Evolutionary conservation across 495 filamentous ascomycete genomes (phyloP), one percentile per base, ranked within the genome.

Genomic region (Chlorociboria aeruginascens): DNA sequence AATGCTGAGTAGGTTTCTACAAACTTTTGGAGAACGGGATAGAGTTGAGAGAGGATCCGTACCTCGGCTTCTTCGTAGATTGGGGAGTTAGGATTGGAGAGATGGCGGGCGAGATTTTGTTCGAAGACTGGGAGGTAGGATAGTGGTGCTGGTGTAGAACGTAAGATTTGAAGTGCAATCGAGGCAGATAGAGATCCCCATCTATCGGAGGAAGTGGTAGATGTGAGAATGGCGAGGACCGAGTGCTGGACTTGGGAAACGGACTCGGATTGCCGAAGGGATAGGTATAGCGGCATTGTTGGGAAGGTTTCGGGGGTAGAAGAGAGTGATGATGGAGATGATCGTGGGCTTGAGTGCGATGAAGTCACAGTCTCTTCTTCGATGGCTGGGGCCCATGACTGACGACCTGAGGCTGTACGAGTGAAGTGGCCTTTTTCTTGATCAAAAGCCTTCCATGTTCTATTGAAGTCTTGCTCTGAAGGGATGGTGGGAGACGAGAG

Each of bases 111-210:
- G 67, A 60, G 34, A 28, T 66, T 62, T 4, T 56, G 51, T 47
- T 77, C 72, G 40, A 77, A 70, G 10, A 63, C 62, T 7, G 65
- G 59, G 8, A 73, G 63, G 6, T 62, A 61, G 14, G 61, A 50
- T 2, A 67, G 60, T 8, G 70, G 66, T 12, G 66, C 64, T 31
- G 69, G 66, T 48, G 69, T 69, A 41, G 61, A 70, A 29, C 73
- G 69, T 51, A 76, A 66, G 7, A 76, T 74, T 56, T 76, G 67
- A 39, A 76, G 60, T 7, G 72, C 70, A 9, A 75, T 51, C 0
- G 69, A 57, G 25, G 66, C 63, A 7, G 44, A 44, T 11, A 50
- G 40, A 12, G 17, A 25, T 0, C 11, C 38, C 58, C 58, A 61
- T 46, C 48, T 55, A 12, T 51, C 41, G 10, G 50, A 40, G 2